Evolutionary conservation across 2,329 filamentous ascomycete genomes (phyloP).

Genomic region (Tolypocladium tundrense): DNA sequence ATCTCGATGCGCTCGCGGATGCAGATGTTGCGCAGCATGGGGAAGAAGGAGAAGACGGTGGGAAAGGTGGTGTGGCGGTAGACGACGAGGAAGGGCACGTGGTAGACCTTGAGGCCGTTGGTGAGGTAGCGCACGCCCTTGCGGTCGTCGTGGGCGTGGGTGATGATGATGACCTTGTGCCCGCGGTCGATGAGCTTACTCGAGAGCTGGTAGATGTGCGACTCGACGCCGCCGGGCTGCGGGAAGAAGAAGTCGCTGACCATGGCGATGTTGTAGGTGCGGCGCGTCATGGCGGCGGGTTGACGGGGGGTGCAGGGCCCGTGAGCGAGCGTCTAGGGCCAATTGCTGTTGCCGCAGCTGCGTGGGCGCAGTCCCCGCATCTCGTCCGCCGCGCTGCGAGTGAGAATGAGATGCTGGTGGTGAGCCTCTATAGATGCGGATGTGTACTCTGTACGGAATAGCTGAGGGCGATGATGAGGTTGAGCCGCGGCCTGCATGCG

Average conservation of each 20-base stretch:
- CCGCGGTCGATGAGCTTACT: slow-evolving; percentile 94
- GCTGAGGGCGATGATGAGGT: slow-evolving; percentile 1
- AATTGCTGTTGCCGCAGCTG: neutral
- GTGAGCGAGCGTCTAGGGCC: neutral
- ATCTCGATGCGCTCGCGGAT: slow-evolving; percentile 93
- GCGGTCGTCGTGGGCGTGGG: slow-evolving; percentile 84
- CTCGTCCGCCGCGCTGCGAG: neutral
- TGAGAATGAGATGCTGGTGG: neutral
- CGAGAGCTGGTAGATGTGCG: slow-evolving; percentile 95
- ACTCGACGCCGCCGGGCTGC: slow-evolving; percentile 91
- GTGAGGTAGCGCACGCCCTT: slow-evolving; percentile 92
- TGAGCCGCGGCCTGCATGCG: neutral
- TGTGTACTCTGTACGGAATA: neutral
- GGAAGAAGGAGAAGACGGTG: slow-evolving; percentile 97
- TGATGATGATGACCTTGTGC: slow-evolving; percentile 97
- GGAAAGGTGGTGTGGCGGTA: slow-evolving; percentile 91
- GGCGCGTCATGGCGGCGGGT: slow-evolving; percentile 35
- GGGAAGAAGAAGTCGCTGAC: slow-evolving; percentile 99
- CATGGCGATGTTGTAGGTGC: slow-evolving; percentile 69
- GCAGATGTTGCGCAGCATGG: slow-evolving; percentile 92
- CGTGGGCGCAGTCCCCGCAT: neutral
- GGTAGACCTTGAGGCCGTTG: slow-evolving; percentile 96
- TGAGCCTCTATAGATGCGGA: neutral
- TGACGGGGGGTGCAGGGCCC: slow-evolving; percentile 4
- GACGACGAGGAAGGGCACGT: slow-evolving; percentile 91